Evolutionary conservation across 495 filamentous ascomycete species (phyloP), one percentile per base, ranked within the genome.

Genomic region (Aspergillus panamensis): DNA sequence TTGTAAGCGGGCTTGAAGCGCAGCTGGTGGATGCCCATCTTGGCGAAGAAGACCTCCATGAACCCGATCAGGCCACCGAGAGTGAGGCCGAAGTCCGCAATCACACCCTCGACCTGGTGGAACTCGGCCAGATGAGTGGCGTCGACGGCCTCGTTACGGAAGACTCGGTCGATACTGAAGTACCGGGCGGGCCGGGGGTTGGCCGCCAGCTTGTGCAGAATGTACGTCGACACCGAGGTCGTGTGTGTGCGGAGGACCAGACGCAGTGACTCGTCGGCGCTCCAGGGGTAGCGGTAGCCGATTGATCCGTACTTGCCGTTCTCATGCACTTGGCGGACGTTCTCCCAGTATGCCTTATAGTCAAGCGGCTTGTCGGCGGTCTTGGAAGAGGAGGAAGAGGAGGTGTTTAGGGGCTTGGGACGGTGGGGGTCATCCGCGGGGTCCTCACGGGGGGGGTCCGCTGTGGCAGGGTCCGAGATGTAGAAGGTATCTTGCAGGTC

Each of bases 1-100:
- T 97, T 95, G 72, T 98, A 97, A n/a, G 92, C 92, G 1, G 92
- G 92, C 79, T 97, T 97, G 85, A 95, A 97, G 58, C 88, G 84
- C 58, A 97, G 77, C 58, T 88, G 80, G 53, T 90, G 82, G 52
- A 98, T 87, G 57, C 93, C 93, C 89, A 98, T 96, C 77, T 96
- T 96, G 29, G 74, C 80, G 72, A 97, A 98, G 84, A 98, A 98
- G 62, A 91, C 85, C 63, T 92, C 85, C 85, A 98, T 95, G 79
- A 98, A 97, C 59, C 90, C 89, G 77, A 97, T 96, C 62, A 97
- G 77, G 29, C 92, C 93, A 60, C 93, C 94, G 12, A 98, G 81
- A 8, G 92, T 92, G 43, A 98, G 76, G 19, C 85, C 86, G 65
- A 92, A 96, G 71, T 98, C 94, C 12, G 94, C 94, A 78, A 97